These are phyloP conservation scores for Kwoniella pini DNA, from an alignment of 768 basidiomycete genomes.

Conservation along the genomic window DNA sequence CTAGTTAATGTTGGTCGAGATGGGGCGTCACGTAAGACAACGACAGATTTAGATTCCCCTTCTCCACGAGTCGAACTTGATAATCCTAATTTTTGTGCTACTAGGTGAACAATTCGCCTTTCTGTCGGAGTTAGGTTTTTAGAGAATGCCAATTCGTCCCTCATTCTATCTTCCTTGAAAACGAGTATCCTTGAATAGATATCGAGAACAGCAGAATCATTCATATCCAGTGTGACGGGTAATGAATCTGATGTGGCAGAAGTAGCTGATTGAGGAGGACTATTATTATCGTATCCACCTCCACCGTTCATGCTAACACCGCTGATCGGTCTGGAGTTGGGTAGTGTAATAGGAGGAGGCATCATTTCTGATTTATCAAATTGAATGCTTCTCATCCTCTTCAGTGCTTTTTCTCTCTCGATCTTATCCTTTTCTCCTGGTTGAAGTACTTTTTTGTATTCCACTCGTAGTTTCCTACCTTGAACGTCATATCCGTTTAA, in stretches of 20 bases:
- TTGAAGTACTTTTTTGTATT: constrained; percentile 99
- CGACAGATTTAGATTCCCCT: constrained; percentile 87
- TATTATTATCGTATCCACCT: constrained; percentile 25
- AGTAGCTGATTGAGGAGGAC: constrained; percentile 43
- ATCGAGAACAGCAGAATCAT: constrained; percentile 91
- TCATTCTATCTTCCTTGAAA: constrained; percentile 97
- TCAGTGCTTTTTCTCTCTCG: constrained; percentile 96
- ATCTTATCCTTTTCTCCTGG: constrained; percentile 99
- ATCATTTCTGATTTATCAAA: constrained; percentile 57
- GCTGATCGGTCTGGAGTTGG: constrained; percentile 14
- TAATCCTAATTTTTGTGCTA: constrained; percentile 93
- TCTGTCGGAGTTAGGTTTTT: constrained; percentile 79
- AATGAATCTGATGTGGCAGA: constrained; percentile 52
- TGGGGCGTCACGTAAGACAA: constrained; percentile 76
- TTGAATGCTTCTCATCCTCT: constrained; percentile 97
- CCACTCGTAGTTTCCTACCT: constrained; percentile 94
- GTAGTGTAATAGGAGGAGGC: constrained; percentile 23
- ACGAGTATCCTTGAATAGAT: constrained; percentile 94
- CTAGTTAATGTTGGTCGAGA: constrained; percentile 56
- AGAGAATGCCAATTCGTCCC: constrained; percentile 97
- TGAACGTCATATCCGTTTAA: constrained; percentile 70
- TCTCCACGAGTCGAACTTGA: constrained; percentile 84
- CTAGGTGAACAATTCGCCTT: constrained; percentile 87
- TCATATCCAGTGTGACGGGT: constrained; percentile 73
- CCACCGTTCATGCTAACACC: constrained; percentile 10